These are phyloP conservation scores for Naumovozyma baii DNA, from an alignment of 805 yeast species.

Conservation along the genomic window DNA sequence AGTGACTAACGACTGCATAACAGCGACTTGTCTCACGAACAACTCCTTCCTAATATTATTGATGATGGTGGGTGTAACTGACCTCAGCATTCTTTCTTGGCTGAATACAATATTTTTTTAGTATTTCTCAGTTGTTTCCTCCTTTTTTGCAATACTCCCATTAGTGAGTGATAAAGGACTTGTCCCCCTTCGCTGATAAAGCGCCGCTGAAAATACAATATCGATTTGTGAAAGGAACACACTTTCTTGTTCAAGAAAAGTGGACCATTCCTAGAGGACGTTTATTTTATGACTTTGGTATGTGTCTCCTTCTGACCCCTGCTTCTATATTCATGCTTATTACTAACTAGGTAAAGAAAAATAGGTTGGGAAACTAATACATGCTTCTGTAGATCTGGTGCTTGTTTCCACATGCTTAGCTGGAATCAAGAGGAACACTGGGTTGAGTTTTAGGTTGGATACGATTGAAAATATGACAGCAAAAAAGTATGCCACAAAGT, in stretches of 20 bases:
- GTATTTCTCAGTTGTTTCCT: too few relatives aligned
- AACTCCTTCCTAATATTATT: neutral
- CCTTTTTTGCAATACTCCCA: too few relatives aligned
- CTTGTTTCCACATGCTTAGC: conserved; percentile 59
- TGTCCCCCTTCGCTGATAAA: too few relatives aligned
- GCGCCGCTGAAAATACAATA: too few relatives aligned
- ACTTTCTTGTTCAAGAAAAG: too few relatives aligned
- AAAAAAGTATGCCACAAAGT: conserved; percentile 47
- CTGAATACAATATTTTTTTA: too few relatives aligned
- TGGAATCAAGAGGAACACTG: conserved; percentile 65
- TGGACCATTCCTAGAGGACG: too few relatives aligned
- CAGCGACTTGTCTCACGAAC: neutral
- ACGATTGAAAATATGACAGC: conserved; percentile 37
- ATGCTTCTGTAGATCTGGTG: conserved; percentile 48
- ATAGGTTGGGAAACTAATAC: conserved; percentile 46
- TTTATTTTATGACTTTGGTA: neutral
- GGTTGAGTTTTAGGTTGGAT: conserved; percentile 50
- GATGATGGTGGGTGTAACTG: neutral
- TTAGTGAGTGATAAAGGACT: too few relatives aligned
- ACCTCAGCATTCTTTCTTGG: neutral
- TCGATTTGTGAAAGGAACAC: too few relatives aligned
- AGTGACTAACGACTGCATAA: conserved; percentile 4
- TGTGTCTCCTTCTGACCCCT: too few relatives aligned
- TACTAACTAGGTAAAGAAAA: neutral
- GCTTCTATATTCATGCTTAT: too few relatives aligned